Percentiles rank a stretch among this genome's conserved stretches.
Conservation (phyloP, 768 basidiomycete genomes). For the Calocera viscosa region DNA sequence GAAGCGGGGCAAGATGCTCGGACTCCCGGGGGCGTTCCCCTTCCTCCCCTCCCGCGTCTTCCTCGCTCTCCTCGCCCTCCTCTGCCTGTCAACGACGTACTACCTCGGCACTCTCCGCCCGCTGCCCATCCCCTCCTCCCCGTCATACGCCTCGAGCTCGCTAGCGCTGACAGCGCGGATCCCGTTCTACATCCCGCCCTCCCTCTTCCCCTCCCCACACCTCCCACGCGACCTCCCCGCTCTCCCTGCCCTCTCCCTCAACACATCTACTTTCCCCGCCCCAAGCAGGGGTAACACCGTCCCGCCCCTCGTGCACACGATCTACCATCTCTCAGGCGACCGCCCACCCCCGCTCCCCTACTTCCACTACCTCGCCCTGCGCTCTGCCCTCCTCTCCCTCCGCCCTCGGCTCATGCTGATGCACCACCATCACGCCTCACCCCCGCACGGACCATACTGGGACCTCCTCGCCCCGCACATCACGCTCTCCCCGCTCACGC, state of each 20-base stretch:
- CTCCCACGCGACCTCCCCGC: too few relatives aligned
- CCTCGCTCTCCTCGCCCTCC: conserved; percentile 5
- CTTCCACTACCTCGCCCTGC: conserved; percentile 16
- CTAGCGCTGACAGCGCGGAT: not conserved
- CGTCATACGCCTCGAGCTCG: not conserved
- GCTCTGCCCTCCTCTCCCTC: not conserved
- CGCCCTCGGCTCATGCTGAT: not conserved
- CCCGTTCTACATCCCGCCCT: too few relatives aligned
- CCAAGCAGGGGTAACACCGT: not conserved
- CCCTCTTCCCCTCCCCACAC: too few relatives aligned
- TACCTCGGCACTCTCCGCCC: not conserved
- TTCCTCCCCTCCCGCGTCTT: not conserved
- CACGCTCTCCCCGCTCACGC: not conserved
- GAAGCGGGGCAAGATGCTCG: not conserved
- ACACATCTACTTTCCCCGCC: not conserved
- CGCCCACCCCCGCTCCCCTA: conserved; percentile 20
- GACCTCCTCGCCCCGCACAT: not conserved
- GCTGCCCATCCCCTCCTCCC: not conserved
- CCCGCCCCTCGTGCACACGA: not conserved
- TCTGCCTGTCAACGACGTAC: not conserved
- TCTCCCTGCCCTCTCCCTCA: too few relatives aligned
- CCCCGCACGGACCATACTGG: conserved; percentile 5
- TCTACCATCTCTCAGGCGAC: conserved; percentile 7
- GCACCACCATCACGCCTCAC: conserved; percentile 1
- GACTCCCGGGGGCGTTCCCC: not conserved